Evolutionary conservation across 768 basidiomycete species (phyloP).

Genomic region (Xerocomus potaroensis): DNA sequence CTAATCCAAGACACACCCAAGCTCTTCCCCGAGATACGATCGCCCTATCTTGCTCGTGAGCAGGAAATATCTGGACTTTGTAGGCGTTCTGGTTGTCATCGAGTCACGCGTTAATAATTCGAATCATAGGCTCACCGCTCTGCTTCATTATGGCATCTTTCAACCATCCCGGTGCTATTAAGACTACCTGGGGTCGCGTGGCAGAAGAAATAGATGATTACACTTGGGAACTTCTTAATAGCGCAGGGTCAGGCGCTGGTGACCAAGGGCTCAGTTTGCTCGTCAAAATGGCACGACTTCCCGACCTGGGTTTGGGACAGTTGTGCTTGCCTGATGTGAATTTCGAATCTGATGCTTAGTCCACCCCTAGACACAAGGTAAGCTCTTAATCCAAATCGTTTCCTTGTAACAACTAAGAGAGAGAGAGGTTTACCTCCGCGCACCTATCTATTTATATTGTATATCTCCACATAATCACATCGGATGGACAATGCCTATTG

Average conservation of each 20-base stretch:
- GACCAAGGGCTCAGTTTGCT: slow-evolving; percentile 54
- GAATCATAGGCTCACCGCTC: slow-evolving; percentile 59
- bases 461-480: slow-evolving; percentile 16
- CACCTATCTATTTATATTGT: slow-evolving; percentile 16
- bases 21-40: slow-evolving; percentile 16
- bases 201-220: slow-evolving; percentile 65
- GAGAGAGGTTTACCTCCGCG: slow-evolving; percentile 5
- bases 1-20: slow-evolving; percentile 31
- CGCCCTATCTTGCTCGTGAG: slow-evolving; percentile 48
- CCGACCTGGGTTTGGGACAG: slow-evolving; percentile 70
- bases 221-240: slow-evolving; percentile 60
- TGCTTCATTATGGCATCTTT: slow-evolving; percentile 74
- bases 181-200: slow-evolving; percentile 62
- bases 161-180: slow-evolving; percentile 59
- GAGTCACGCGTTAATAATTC: slow-evolving; percentile 1
- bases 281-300: slow-evolving; percentile 70
- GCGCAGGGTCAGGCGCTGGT: slow-evolving; percentile 31
- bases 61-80: slow-evolving; percentile 76
- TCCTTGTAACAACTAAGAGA: neutral
- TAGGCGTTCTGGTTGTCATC: slow-evolving; percentile 33
- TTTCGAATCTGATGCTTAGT: slow-evolving; percentile 18
- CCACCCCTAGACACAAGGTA: slow-evolving; percentile 3
- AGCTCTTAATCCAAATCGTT: neutral
- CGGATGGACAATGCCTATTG: slow-evolving; percentile 13
- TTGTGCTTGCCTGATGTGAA: slow-evolving; percentile 36